Evolutionary conservation across 352 stramenopile genomes (phyloP).

Genomic region (Globisporangium perplexum): DNA sequence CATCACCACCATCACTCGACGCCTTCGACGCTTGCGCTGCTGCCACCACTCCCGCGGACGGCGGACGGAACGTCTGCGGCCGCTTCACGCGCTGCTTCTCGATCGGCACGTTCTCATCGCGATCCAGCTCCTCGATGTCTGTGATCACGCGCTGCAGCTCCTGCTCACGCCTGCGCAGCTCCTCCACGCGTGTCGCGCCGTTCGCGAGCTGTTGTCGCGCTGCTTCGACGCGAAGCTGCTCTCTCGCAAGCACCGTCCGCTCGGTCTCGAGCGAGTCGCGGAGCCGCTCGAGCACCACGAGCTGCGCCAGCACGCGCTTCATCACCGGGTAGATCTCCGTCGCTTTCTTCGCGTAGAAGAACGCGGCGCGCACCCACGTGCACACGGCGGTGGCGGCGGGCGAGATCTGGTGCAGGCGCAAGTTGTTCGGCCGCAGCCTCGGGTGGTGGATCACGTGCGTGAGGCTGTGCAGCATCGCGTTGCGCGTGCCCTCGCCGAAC

Average conservation of each 20-base stretch:
- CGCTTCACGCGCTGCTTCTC: constrained; percentile 55
- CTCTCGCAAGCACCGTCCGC: constrained; percentile 18
- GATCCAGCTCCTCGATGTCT: constrained; percentile 60
- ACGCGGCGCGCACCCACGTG: constrained; percentile 66
- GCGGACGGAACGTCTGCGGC: constrained; percentile 24
- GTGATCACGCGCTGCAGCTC: constrained; percentile 51
- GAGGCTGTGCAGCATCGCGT: constrained; percentile 48
- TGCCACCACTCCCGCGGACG: constrained; percentile 19
- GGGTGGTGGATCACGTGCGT: constrained; percentile 74
- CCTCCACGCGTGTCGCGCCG: constrained; percentile 4
- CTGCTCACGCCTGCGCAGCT: constrained; percentile 12
- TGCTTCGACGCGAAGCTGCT: constrained; percentile 14
- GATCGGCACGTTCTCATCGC: constrained; percentile 46
- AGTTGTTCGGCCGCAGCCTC: constrained; percentile 54
- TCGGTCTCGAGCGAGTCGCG: constrained; percentile 24
- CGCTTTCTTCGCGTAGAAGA: constrained; percentile 60
- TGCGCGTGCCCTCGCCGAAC: constrained; percentile 60
- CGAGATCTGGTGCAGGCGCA: constrained; percentile 52
- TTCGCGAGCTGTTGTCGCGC: constrained; percentile 14
- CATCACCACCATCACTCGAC: neutral
- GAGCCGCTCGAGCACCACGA: constrained; percentile 48
- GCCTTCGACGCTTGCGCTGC: neutral
- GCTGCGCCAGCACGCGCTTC: constrained; percentile 44
- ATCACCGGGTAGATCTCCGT: constrained; percentile 63
- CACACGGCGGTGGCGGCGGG: constrained; percentile 57